Percentiles rank a stretch among this genome's conserved stretches.
phyloP scores from a whole-genome alignment of 2,329 filamentous ascomycete species.

The Xylaria sp. region DNA sequence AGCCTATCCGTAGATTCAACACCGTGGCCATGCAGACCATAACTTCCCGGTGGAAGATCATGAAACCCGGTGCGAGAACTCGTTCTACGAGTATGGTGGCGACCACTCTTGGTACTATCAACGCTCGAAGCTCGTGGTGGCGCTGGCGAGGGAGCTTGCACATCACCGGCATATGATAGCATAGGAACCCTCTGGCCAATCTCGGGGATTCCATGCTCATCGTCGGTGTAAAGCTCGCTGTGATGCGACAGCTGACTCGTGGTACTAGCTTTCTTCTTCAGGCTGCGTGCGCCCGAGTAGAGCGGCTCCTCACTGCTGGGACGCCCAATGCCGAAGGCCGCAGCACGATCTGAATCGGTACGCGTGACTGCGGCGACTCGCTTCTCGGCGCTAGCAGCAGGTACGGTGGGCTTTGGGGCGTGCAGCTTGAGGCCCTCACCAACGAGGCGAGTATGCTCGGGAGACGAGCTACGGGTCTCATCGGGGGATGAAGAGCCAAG shows the following conservation, averaged over 20 bases:
- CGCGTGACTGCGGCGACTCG: constrained; percentile 86
- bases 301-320: constrained; percentile 65
- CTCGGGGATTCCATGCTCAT: constrained; percentile 89
- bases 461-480: constrained; percentile 55
- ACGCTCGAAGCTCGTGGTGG: constrained; percentile 62
- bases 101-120: constrained; percentile 53
- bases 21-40: constrained; percentile 91
- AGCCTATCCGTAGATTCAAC: constrained; percentile 80
- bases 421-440: constrained; percentile 85
- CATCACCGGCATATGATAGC: constrained; percentile 91
- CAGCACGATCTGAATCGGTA: constrained; percentile 88
- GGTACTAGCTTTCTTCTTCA: constrained; percentile 72
- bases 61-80: constrained; percentile 74
- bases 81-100: constrained; percentile 74
- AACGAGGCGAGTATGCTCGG: constrained; percentile 80
- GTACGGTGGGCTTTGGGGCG: constrained; percentile 87
- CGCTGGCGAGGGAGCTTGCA: constrained; percentile 90
- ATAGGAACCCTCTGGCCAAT: constrained; percentile 94
- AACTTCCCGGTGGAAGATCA: constrained; percentile 83
- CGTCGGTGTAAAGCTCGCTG: constrained; percentile 65
- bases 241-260: constrained; percentile 61
- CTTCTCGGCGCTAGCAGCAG: constrained; percentile 82
- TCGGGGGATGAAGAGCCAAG: constrained; percentile 55
- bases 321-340: constrained; percentile 83
- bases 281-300: constrained; percentile 58